Base-by-base conservation (phyloP, 495 filamentous ascomycete genomes). In the Evernia prunastri region DNA sequence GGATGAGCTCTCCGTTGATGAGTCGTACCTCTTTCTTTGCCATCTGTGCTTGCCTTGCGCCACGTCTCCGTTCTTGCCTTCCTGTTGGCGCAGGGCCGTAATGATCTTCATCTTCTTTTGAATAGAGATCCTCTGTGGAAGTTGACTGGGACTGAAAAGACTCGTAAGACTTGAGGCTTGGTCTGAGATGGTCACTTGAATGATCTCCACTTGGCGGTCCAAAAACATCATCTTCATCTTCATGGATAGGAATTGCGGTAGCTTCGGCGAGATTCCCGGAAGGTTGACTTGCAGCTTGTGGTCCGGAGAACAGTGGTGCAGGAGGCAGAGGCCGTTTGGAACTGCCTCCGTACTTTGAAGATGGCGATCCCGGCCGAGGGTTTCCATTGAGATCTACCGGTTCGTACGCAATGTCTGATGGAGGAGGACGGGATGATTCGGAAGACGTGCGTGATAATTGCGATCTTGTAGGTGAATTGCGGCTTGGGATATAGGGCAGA, bases 1-100 rank as follows among this genome's bases (percentile, higher is more conserved):
- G 79, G 61, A 99, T 93, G 42, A 99, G 84, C 75, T 97, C 92
- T 71, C 95, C 95, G 72, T 97, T 97, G 81, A 97, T 92, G 5
- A 99, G 83, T 65, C 88, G 85, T 31, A 99, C 95, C 76, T 97
- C 92, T 66, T 94, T 96, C 79, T 89, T 94, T 29, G 88, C 82
- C 85, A 95, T 93, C 69, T 94, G 89, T 3, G 91, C 90, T 43
- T 88, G 81, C 61, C 94, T 84, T 40, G 87, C 86, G 51, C 95
- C 90, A 36, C 91, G 87, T 63, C 89, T 82, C 17, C 94, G 88
- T 70, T 88, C 85, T 72, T 97, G 95, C 61, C 88, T 87, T 13
- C 88, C 89, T 40, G 87, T 83, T 1, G 94, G 94, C 3, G 92
- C 92, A 13, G 91, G 90, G 0, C 91, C 94, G 72, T 96, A 96